A percentile compares a stretch with the other conserved stretches of the same genome.
These are phyloP conservation scores for Ustilago nuda DNA, from an alignment of 1,284 basidiomycete species.

Conservation along the genomic window DNA sequence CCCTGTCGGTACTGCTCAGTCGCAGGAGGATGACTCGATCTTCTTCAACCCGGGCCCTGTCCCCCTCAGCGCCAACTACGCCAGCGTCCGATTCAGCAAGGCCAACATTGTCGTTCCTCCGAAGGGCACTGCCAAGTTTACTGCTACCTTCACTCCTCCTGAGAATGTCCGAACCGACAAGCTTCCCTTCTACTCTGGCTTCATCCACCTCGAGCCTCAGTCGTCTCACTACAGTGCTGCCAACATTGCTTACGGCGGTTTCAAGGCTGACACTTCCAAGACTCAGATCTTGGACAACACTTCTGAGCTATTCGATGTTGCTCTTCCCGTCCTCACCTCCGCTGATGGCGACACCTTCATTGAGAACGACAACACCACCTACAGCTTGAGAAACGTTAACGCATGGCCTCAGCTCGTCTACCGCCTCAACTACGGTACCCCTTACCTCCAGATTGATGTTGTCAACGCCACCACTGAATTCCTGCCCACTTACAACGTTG, in stretches of 20 bases:
- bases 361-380: slow-evolving; percentile 32
- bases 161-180: slow-evolving; percentile 71
- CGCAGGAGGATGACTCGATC: slow-evolving; percentile 49
- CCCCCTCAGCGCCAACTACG: slow-evolving; percentile 72
- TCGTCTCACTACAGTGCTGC: slow-evolving; percentile 30
- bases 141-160: slow-evolving; percentile 71
- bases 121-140: slow-evolving; percentile 66
- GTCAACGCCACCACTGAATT: slow-evolving; percentile 42
- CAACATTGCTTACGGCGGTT: slow-evolving; percentile 54
- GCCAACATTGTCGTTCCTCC: slow-evolving; percentile 69
- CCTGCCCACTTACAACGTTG: slow-evolving; percentile 39
- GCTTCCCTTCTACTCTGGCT: slow-evolving; percentile 76
- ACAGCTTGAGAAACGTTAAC: slow-evolving; percentile 34
- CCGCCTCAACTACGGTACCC: slow-evolving; percentile 49
- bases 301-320: slow-evolving; percentile 41
- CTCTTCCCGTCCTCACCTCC: slow-evolving; percentile 41
- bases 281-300: slow-evolving; percentile 52
- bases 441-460: slow-evolving; percentile 41
- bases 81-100: slow-evolving; percentile 71
- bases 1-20: slow-evolving; percentile 67
- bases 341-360: slow-evolving; percentile 38
- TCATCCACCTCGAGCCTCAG: slow-evolving; percentile 72
- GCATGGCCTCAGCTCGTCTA: slow-evolving; percentile 46
- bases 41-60: slow-evolving; percentile 72
- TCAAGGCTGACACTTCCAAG: slow-evolving; percentile 39